These are phyloP conservation scores for Fusarium anguioides DNA, from an alignment of 2,329 filamentous ascomycete species.

Conservation along the genomic window DNA sequence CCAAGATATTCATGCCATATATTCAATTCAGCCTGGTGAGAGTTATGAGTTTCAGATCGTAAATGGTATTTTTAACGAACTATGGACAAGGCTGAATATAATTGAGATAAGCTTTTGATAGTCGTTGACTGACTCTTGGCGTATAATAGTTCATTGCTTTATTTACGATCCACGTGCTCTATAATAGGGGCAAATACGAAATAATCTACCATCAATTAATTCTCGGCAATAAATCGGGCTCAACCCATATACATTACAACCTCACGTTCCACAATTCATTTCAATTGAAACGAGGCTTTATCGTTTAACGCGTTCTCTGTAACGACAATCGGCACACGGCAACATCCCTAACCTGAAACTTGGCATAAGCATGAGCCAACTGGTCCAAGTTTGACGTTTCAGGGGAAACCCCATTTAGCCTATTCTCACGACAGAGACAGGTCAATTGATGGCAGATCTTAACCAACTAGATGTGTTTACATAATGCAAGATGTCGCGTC, in stretches of 20 bases:
- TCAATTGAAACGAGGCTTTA: slow-evolving; percentile 10
- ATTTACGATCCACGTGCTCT: no score
- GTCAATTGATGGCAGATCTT: not conserved
- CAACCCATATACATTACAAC: not conserved
- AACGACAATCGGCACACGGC: not conserved
- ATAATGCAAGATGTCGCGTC: not conserved
- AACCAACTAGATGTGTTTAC: not conserved
- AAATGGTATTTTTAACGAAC: not conserved
- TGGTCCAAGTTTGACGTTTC: slow-evolving; percentile 12
- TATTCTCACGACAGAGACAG: not conserved
- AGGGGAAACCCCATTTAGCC: slow-evolving; percentile 7
- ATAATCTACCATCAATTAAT: no score
- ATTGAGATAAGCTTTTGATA: not conserved
- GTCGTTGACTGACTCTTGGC: not conserved
- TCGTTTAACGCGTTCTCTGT: not conserved
- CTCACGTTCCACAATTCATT: slow-evolving; percentile 9
- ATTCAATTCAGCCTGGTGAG: not conserved
- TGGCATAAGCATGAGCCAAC: not conserved
- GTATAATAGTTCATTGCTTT: no score
- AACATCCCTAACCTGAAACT: slow-evolving; percentile 7
- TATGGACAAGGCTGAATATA: not conserved
- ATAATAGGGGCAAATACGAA: no score
- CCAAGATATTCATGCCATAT: slow-evolving; percentile 18
- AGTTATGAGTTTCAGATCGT: not conserved
- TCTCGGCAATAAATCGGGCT: not conserved